Conservation (phyloP, 768 basidiomycete species). For the Thelephora ganbajun region DNA sequence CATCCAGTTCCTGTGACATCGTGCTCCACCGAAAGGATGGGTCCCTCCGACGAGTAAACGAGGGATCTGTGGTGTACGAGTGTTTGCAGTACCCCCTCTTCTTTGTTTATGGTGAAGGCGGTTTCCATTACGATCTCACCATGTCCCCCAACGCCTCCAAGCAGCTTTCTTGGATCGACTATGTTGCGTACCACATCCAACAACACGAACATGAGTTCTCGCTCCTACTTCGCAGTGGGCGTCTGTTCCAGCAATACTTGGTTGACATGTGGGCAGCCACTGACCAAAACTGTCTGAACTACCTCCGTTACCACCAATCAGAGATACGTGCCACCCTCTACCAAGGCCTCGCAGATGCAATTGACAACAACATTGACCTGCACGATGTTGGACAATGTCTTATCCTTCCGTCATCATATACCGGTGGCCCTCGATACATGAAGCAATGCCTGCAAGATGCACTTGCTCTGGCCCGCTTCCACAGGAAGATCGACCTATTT, state of each 20-base stretch:
- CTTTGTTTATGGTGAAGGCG: constrained; percentile 25
- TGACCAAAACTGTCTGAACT: constrained; percentile 27
- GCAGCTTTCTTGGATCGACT: constrained; percentile 17
- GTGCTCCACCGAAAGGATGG: constrained; percentile 15
- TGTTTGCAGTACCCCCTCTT: constrained; percentile 30
- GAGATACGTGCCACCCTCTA: constrained; percentile 21
- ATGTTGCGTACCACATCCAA: constrained; percentile 22
- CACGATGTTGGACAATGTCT: constrained; percentile 18
- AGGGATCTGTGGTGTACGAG: constrained; percentile 21
- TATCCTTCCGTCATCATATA: constrained; percentile 28
- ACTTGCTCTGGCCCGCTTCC: constrained; percentile 27
- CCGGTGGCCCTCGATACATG: constrained; percentile 30
- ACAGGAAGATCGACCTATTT: constrained; percentile 28
- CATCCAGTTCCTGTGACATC: constrained; percentile 18
- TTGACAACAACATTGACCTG: constrained; percentile 15
- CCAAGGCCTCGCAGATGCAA: constrained; percentile 16
- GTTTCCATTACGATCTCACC: constrained; percentile 21
- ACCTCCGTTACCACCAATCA: constrained; percentile 19
- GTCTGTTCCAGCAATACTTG: constrained; percentile 30
- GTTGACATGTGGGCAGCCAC: constrained; percentile 31
- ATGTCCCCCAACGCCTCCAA: constrained; percentile 7
- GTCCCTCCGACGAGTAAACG: constrained; percentile 17
- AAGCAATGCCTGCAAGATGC: constrained; percentile 29
- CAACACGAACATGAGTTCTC: constrained; percentile 9
- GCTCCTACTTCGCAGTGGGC: constrained; percentile 21